phyloP scores from a whole-genome alignment of 2,329 filamentous ascomycete species.

The Phaeoacremonium minimum region DNA sequence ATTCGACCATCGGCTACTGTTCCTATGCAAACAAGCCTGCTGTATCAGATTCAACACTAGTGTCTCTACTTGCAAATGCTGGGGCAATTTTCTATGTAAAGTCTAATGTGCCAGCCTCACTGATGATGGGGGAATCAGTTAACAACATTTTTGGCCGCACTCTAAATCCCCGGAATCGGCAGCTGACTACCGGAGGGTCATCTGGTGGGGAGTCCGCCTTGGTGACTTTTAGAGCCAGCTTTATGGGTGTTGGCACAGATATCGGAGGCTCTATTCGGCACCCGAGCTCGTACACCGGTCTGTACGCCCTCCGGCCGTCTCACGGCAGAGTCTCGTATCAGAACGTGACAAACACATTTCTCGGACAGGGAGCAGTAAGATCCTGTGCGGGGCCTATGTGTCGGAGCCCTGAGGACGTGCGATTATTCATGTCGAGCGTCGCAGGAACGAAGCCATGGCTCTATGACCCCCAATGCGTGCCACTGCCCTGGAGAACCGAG shows the following conservation, averaged over 20 bases:
- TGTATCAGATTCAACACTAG: conserved; percentile 39
- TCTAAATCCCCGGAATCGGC: conserved; percentile 57
- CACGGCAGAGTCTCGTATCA: conserved; percentile 19
- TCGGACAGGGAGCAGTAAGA: conserved; percentile 37
- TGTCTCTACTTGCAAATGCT: conserved; percentile 54
- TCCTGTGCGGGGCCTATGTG: conserved; percentile 39
- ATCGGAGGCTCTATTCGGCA: conserved; percentile 42
- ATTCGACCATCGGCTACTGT: conserved; percentile 52
- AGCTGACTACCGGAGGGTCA: conserved; percentile 56
- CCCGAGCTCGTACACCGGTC: conserved; percentile 42
- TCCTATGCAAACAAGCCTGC: conserved; percentile 48
- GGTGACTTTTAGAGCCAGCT: conserved; percentile 51
- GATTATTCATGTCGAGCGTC: conserved; percentile 47
- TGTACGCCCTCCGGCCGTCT: conserved; percentile 41
- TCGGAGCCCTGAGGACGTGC: conserved; percentile 22
- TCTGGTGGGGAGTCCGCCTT: conserved; percentile 61
- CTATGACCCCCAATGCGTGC: conserved; percentile 8
- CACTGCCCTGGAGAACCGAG: conserved; percentile 11
- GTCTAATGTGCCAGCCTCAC: conserved; percentile 62
- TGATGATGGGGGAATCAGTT: conserved; percentile 49
- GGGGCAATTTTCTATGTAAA: conserved; percentile 68
- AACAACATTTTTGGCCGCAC: conserved; percentile 60
- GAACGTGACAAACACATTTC: neutral
- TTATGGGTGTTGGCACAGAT: conserved; percentile 61
- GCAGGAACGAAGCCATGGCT: conserved; percentile 47